These are phyloP conservation scores for Vitis rotundifolia DNA, from an alignment of 164 flowering plant genomes.

Conservation along the genomic window DNA sequence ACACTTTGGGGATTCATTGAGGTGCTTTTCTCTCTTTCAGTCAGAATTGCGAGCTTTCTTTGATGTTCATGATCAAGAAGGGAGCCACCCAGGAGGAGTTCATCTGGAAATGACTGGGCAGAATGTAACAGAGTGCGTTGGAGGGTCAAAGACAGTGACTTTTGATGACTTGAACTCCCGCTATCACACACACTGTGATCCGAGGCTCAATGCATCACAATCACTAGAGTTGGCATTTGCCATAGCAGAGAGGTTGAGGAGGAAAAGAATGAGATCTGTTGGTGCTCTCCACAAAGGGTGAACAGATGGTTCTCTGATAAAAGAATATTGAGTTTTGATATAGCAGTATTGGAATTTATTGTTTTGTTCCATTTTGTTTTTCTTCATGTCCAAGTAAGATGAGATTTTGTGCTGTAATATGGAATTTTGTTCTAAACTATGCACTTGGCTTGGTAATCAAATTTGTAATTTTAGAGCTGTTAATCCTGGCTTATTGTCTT, in stretches of 20 bases:
- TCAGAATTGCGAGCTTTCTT: conserved; percentile 39
- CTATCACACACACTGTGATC: conserved; percentile 38
- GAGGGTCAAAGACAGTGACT: conserved; percentile 33
- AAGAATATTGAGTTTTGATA: background rate
- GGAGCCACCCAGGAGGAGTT: conserved; percentile 41
- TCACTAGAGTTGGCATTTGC: conserved; percentile 34
- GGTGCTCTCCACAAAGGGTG: background rate
- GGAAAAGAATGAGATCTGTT: conserved; percentile 17
- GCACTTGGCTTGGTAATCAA: too few species aligned
- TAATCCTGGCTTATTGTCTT: too few species aligned
- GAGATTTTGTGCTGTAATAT: too few species aligned
- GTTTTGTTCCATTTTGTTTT: background rate
- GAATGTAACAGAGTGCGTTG: conserved; percentile 34
- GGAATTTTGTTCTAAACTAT: too few species aligned
- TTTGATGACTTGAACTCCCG: conserved; percentile 33
- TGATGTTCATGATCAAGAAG: conserved; percentile 43
- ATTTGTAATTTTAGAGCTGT: too few species aligned
- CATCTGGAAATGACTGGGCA: conserved; percentile 44
- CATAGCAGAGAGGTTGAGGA: conserved; percentile 30
- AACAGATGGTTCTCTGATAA: background rate
- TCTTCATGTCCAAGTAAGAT: too few species aligned
- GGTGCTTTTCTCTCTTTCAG: conserved; percentile 11
- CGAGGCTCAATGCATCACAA: conserved; percentile 35
- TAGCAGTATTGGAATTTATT: background rate
- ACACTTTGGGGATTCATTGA: background rate